phyloP scores from a whole-genome alignment of 208 protist species.

The Tritrichomonas foetus region DNA sequence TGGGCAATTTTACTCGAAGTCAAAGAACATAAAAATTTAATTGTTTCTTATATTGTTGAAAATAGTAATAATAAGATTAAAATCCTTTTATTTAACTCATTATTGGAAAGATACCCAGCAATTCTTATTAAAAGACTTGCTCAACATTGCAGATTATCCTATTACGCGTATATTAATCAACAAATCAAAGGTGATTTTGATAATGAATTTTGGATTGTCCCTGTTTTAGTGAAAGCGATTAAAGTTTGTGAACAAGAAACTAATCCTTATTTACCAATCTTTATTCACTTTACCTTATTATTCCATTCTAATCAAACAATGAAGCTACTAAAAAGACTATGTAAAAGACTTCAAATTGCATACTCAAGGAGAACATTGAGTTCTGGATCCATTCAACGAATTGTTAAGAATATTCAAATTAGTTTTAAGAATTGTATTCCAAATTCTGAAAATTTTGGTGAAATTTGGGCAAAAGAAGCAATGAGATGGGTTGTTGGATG shows the following conservation, averaged over 20 bases:
- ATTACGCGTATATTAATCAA: not conserved
- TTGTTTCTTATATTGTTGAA: too few relatives aligned
- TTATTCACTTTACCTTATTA: not conserved
- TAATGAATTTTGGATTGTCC: not conserved
- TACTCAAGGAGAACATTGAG: not conserved
- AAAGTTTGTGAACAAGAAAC: not conserved
- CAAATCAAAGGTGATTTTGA: not conserved
- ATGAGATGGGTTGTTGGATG: not conserved
- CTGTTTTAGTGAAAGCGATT: not conserved
- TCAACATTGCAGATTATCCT: not conserved
- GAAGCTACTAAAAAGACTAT: not conserved
- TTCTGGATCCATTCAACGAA: not conserved
- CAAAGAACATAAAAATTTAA: too few relatives aligned
- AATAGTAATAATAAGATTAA: too few relatives aligned
- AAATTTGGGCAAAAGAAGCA: not conserved
- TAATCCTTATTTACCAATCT: not conserved
- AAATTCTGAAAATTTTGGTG: too few relatives aligned
- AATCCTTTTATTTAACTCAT: too few relatives aligned
- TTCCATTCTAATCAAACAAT: slow-evolving; percentile 3
- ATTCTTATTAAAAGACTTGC: not conserved
- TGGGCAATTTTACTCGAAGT: too few relatives aligned
- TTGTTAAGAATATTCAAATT: not conserved
- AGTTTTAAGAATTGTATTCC: too few relatives aligned
- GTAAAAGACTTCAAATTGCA: not conserved
- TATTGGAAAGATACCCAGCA: too few relatives aligned